Conservation (phyloP, 2,329 filamentous ascomycete species). For the Pestalotiopsis sp. region DNA sequence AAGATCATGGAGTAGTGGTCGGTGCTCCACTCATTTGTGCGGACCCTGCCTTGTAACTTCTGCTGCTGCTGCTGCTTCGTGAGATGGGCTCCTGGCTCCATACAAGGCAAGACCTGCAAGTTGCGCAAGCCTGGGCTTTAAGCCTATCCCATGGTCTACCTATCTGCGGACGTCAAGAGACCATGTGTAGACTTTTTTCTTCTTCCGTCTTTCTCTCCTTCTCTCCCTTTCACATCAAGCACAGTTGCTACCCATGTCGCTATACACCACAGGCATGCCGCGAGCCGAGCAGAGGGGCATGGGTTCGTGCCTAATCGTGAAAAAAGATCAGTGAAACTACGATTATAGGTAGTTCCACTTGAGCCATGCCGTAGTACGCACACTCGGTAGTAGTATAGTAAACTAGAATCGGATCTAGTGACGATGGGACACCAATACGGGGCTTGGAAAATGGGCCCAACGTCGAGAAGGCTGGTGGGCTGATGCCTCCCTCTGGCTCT, state of each 20-base stretch:
- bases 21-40: constrained; percentile 2
- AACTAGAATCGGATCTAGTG: background rate
- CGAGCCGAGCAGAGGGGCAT: background rate
- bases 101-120: background rate
- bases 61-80: background rate
- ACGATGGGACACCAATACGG: constrained; percentile 1
- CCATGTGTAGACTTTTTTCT: background rate
- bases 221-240: background rate
- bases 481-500: background rate
- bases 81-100: background rate
- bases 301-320: constrained; percentile 6
- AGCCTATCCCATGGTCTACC: background rate
- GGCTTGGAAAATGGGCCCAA: background rate
- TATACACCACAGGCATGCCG: constrained; percentile 3
- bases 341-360: background rate
- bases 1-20: background rate
- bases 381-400: background rate
- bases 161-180: background rate
- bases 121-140: background rate
- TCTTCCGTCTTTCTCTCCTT: no score
- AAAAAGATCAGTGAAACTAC: background rate
- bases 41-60: background rate
- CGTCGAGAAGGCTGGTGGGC: constrained; percentile 4
- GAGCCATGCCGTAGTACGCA: background rate
- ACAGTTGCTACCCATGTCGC: background rate